A percentile compares a stretch with the other conserved stretches of the same genome.
Evolutionary conservation across 2,329 filamentous ascomycete genomes (phyloP).

Genomic region (Fusarium heterosporum): DNA sequence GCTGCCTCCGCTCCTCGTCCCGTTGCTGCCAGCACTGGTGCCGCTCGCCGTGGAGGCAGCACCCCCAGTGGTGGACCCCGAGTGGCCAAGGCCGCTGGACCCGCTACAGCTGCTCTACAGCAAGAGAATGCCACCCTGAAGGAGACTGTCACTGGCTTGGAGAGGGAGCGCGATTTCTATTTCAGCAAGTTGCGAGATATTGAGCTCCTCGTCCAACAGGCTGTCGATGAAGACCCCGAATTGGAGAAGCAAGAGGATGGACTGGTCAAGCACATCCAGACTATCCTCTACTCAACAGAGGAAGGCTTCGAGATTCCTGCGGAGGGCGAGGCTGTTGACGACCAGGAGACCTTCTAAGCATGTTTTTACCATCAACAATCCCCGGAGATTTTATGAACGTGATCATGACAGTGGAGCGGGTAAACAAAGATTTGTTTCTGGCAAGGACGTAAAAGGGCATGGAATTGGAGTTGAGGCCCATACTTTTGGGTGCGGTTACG

Average conservation of each 20-base stretch:
- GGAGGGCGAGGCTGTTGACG: constrained; percentile 76
- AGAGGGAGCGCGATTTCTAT: constrained; percentile 98
- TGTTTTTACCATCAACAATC: constrained; percentile 19
- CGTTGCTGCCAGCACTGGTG: constrained; percentile 62
- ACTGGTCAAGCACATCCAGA: constrained; percentile 94
- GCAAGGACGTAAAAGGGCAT: constrained; percentile 41
- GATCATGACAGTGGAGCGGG: constrained; percentile 44
- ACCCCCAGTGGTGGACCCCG: constrained; percentile 70
- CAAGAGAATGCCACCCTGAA: constrained; percentile 90
- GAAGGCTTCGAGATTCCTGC: constrained; percentile 90
- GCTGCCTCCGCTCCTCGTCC: constrained; percentile 62
- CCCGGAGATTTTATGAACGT: constrained; percentile 43
- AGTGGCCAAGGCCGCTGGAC: constrained; percentile 61
- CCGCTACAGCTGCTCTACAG: constrained; percentile 77
- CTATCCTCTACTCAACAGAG: constrained; percentile 97
- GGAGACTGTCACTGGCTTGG: constrained; percentile 93
- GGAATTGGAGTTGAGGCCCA: constrained; percentile 46
- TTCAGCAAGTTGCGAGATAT: constrained; percentile 99
- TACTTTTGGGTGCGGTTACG: constrained; percentile 31
- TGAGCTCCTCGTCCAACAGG: constrained; percentile 91
- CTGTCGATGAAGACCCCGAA: constrained; percentile 91
- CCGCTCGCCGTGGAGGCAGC: constrained; percentile 67
- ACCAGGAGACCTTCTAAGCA: constrained; percentile 81
- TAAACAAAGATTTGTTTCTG: constrained; percentile 28
- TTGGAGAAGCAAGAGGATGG: constrained; percentile 94